These are phyloP conservation scores for Malus sieversii DNA, from an alignment of 306 rosid species.

Conservation along the genomic window DNA sequence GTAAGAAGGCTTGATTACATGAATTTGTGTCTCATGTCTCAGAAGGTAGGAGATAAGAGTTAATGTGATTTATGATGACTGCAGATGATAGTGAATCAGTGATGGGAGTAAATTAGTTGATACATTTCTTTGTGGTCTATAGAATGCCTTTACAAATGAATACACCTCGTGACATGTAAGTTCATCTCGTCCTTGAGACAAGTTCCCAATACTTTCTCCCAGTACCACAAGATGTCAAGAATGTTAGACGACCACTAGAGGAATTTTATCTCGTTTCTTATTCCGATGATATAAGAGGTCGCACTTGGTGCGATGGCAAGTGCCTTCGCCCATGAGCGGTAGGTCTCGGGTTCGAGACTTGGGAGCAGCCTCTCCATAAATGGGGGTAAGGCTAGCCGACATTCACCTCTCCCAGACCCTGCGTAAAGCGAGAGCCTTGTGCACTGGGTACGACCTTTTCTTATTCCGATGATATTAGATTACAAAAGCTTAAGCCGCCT, in stretches of 20 bases:
- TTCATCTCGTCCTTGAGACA: background rate
- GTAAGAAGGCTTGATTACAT: constrained; percentile 1
- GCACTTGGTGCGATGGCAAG: too few species aligned
- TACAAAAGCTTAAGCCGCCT: background rate
- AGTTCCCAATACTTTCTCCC: background rate
- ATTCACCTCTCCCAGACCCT: too few species aligned
- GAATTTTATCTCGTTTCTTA: background rate
- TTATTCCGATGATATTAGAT: background rate
- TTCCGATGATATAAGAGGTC: background rate
- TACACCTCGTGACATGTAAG: background rate
- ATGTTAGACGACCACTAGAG: background rate
- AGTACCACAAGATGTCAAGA: too few species aligned
- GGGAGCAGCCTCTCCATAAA: too few species aligned
- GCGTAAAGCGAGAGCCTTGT: too few species aligned
- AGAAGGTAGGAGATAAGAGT: background rate
- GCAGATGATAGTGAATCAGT: background rate
- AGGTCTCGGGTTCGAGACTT: too few species aligned
- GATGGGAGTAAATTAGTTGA: background rate
- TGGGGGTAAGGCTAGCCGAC: too few species aligned
- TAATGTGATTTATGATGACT: background rate
- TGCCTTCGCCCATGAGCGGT: too few species aligned
- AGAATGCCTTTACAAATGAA: background rate
- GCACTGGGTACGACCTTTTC: background rate
- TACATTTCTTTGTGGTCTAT: too few species aligned
- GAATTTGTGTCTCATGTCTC: constrained; percentile 8